Conservation (phyloP, 2,329 filamentous ascomycete species). For the Cordyceps javanica region DNA sequence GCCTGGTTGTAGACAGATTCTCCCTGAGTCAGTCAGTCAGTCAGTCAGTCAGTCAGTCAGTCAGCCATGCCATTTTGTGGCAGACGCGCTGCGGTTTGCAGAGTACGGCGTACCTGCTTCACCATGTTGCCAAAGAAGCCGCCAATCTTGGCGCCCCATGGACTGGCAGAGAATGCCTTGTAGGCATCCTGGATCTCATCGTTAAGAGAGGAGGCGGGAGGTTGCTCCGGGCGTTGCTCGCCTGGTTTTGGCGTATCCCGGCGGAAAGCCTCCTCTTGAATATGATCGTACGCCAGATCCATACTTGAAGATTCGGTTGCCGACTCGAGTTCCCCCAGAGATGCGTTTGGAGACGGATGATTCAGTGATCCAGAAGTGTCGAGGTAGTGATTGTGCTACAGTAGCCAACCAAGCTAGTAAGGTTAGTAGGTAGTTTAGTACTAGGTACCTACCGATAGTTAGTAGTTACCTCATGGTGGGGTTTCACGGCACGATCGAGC, state of each 20-base stretch:
- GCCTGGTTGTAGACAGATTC: slow-evolving; percentile 79
- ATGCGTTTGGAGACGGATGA: background rate
- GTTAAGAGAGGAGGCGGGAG: slow-evolving; percentile 59
- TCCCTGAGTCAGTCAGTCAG: slow-evolving; percentile 44
- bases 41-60: no score
- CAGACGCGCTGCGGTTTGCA: background rate
- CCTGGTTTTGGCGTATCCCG: slow-evolving; percentile 42
- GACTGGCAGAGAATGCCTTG: slow-evolving; percentile 82
- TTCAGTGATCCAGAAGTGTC: background rate
- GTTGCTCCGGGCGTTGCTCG: slow-evolving; percentile 34
- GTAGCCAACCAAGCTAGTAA: background rate
- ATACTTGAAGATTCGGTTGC: slow-evolving; percentile 40
- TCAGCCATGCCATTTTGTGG: no score
- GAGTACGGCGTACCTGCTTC: slow-evolving; percentile 62
- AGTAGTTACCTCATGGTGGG: slow-evolving; percentile 6
- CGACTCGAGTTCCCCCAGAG: background rate
- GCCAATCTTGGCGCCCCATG: slow-evolving; percentile 84
- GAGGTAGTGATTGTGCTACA: background rate
- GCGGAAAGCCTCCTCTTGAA: slow-evolving; percentile 73
- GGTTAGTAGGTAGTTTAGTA: background rate
- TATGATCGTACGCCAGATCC: slow-evolving; percentile 97
- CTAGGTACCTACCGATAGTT: background rate
- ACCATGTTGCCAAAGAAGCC: slow-evolving; percentile 88
- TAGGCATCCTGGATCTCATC: slow-evolving; percentile 92
- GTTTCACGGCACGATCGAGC: slow-evolving; percentile 8